These are phyloP conservation scores for Colletotrichum sp. DNA, from an alignment of 2,329 filamentous ascomycete species.

Conservation along the genomic window DNA sequence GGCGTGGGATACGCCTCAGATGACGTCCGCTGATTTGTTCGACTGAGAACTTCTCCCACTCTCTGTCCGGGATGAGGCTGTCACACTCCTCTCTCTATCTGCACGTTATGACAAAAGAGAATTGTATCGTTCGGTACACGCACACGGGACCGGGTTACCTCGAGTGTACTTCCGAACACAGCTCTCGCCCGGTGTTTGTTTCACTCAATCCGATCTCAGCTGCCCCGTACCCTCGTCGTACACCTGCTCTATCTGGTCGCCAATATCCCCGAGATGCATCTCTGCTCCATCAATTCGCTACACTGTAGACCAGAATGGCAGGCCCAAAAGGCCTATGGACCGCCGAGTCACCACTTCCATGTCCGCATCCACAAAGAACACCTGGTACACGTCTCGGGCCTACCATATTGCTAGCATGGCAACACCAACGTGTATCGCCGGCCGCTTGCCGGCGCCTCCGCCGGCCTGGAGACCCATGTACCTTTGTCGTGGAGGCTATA, in stretches of 20 bases:
- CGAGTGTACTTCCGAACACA: not conserved
- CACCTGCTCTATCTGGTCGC: not conserved
- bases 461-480: conserved; percentile 9
- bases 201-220: not conserved
- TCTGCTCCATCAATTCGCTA: conserved; percentile 1
- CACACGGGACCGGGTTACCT: conserved; percentile 1
- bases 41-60: conserved; percentile 18
- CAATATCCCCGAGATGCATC: conserved; percentile 1
- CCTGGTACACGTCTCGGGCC: not conserved
- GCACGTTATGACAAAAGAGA: conserved; percentile 23
- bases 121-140: conserved; percentile 7
- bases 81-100: conserved; percentile 18
- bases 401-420: conserved; percentile 9
- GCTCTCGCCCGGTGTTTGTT: not conserved
- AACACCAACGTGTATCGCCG: conserved; percentile 13
- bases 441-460: conserved; percentile 15
- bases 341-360: conserved; percentile 6
- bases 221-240: not conserved
- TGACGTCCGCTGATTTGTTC: conserved; percentile 21
- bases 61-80: conserved; percentile 20
- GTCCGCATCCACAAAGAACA: conserved; percentile 8
- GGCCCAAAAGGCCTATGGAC: not conserved
- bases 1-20: conserved; percentile 19
- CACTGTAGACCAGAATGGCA: conserved; percentile 6
- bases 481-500: conserved; percentile 14